Percentiles rank a stretch among this genome's conserved stretches.
Conservation (phyloP, 1,284 basidiomycete species). For the Pseudozyma hubeiensis region DNA sequence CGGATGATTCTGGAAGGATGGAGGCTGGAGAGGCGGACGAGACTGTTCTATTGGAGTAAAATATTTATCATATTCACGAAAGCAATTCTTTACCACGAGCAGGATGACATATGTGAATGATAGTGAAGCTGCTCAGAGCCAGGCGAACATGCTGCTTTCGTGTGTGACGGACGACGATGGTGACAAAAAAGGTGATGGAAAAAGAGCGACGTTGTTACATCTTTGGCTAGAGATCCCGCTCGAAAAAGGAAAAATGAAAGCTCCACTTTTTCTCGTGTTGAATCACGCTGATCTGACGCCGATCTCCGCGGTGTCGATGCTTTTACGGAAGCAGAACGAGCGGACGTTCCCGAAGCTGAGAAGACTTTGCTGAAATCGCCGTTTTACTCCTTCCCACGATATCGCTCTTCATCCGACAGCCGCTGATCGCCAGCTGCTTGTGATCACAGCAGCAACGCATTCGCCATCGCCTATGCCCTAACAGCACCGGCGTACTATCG, state of each 20-base stretch:
- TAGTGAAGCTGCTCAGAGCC: too few species aligned
- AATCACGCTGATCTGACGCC: background rate
- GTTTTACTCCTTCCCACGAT: background rate
- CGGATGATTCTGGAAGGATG: constrained; percentile 8
- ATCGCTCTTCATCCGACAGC: constrained; percentile 1
- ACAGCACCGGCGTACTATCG: background rate
- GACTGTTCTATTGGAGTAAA: constrained; percentile 24
- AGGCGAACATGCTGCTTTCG: background rate
- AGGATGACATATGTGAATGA: too few species aligned
- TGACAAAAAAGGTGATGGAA: too few species aligned
- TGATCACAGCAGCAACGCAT: background rate
- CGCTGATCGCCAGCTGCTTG: background rate
- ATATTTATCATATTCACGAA: background rate
- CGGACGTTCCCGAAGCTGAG: constrained; percentile 1
- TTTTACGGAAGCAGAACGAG: constrained; percentile 12
- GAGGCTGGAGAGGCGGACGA: constrained; percentile 20
- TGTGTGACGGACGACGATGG: background rate
- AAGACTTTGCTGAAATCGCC: background rate
- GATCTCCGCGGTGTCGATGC: constrained; percentile 5
- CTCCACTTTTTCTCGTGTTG: background rate
- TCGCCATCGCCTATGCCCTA: constrained; percentile 2
- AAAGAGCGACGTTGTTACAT: background rate
- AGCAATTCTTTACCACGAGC: too few species aligned
- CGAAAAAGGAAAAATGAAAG: background rate
- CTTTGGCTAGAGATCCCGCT: background rate